Evolutionary conservation across 2,329 filamentous ascomycete species (phyloP).

Genomic region (Gyromitra esculenta): DNA sequence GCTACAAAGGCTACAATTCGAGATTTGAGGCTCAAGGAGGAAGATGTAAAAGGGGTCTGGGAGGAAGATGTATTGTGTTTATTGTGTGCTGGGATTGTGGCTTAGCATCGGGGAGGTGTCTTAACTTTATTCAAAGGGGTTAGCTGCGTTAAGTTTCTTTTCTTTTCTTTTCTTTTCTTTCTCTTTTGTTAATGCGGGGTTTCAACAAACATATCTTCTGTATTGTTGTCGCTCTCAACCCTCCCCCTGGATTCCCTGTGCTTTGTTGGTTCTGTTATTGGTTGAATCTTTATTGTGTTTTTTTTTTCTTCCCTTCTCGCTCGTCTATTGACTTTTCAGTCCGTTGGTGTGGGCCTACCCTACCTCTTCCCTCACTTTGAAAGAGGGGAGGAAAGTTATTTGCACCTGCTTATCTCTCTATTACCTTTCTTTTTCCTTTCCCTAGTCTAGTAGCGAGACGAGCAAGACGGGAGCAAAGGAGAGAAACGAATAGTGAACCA

Average conservation of each 20-base stretch:
- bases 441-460: background rate
- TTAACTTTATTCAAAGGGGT: background rate
- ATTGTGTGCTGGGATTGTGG: conserved; percentile 41
- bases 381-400: no score
- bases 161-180: background rate
- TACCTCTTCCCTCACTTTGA: background rate
- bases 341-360: background rate
- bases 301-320: background rate
- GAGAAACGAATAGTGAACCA: background rate
- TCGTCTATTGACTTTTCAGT: background rate
- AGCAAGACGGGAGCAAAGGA: background rate
- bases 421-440: background rate
- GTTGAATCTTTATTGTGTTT: background rate
- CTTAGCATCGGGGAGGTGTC: conserved; percentile 17
- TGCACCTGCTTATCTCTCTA: background rate
- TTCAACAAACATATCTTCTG: conserved; percentile 14
- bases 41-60: conserved; percentile 57
- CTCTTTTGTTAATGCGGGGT: conserved; percentile 9
- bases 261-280: background rate
- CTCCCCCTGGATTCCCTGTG: background rate
- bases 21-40: conserved; percentile 57
- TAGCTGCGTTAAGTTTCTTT: background rate
- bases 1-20: conserved; percentile 47
- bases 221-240: background rate
- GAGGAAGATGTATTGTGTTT: conserved; percentile 55